Evolutionary conservation across 208 protist species (phyloP).

Genomic region (Histomonas meleagridis): DNA sequence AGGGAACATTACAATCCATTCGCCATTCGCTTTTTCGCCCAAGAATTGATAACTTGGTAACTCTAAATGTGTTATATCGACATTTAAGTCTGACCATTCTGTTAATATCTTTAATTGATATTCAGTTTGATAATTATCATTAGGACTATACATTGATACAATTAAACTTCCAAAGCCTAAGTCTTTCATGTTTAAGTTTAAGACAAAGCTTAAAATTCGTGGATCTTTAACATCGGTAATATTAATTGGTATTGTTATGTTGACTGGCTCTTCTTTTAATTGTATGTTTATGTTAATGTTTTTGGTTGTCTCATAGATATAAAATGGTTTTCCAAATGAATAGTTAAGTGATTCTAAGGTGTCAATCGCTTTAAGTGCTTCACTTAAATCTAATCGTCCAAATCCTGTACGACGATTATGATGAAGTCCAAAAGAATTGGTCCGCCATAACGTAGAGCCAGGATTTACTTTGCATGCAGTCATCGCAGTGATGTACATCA

Average conservation of each 20-base stretch:
- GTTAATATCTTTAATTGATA: conserved; percentile 10
- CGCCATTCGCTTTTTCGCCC: background rate
- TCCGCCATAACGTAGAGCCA: background rate
- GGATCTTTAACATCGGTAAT: background rate
- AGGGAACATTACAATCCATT: background rate
- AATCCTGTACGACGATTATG: background rate
- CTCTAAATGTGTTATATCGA: background rate
- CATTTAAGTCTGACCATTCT: background rate
- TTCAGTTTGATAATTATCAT: background rate
- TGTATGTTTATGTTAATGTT: too few relatives aligned
- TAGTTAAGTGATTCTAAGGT: too few relatives aligned
- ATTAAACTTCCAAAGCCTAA: background rate
- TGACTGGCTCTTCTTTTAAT: too few relatives aligned
- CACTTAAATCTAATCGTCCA: background rate
- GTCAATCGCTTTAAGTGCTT: background rate
- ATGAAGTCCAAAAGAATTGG: background rate
- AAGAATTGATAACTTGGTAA: background rate
- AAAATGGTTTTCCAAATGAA: too few relatives aligned
- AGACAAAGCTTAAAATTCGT: background rate
- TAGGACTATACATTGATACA: background rate
- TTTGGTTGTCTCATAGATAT: too few relatives aligned
- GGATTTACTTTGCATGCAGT: background rate
- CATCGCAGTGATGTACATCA: background rate
- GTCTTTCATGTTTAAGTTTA: background rate
- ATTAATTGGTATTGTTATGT: background rate